Base-by-base conservation (phyloP, 2,329 filamentous ascomycete species). In the Exutisphaerella laricina region DNA sequence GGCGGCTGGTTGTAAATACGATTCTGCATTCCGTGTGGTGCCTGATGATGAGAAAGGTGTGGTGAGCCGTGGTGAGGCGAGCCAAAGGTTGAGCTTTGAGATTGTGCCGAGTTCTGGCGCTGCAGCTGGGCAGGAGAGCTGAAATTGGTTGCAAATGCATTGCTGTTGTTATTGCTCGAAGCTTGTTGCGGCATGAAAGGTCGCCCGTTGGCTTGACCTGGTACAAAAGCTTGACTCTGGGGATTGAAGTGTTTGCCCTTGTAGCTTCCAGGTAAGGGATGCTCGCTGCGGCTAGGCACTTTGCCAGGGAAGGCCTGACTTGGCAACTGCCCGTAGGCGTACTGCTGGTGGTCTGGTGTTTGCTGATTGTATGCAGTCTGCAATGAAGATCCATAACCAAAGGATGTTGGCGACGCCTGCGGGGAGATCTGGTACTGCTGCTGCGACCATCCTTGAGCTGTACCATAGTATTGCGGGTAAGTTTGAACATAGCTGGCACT, bases 221-320 rank as follows among this genome's bases (percentile, higher is more conserved):
- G 90, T 17, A 95, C 79, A 64, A 97, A 96, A 0, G 89, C 85
- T 59, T 94, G 86, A 12, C 86, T 96, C 68, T 94, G 89, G 1
- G 89, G 90, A 60, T 96, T 96, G 70, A 97, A 96, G 9, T 84
- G 80, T 56, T 88, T 86, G 45, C 88, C 77, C 59, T 85, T 87
- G 61, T 79, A 94, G 66, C 84, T 92, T 25, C 87, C 87, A 10
- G 88, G 86, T 43, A 94, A 80, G 4, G 87, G 85, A 61, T 95
- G 87, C 59, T 88, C 84, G 45, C 77, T 79, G 63, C 84, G 80
- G 12, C 78, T 84, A 53, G 85, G 79, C 45, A 77, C 78, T 62
- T 81, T 78, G 56, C 85, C 85, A 48, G 84, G 75, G 18, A 85
- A 80, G 36, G 82, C 81, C 39, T 75, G 72, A 49, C 73, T 78